Evolutionary conservation across 106 monocot genomes (phyloP).

Genomic region (Dendrobium officinale): DNA sequence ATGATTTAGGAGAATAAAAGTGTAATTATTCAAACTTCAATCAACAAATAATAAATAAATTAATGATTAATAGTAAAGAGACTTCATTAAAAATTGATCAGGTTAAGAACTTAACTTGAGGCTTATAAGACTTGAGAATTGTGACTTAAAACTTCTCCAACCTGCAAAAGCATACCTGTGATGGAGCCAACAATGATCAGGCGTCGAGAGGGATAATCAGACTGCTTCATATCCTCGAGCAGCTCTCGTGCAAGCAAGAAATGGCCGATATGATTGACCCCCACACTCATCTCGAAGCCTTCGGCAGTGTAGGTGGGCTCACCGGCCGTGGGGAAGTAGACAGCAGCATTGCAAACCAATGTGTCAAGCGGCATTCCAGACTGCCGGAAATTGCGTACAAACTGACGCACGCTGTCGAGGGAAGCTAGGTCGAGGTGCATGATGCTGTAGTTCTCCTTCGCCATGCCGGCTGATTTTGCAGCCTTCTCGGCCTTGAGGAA

Average conservation of each 20-base stretch:
- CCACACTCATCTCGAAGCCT: constrained; percentile 93
- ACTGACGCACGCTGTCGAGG: constrained; percentile 85
- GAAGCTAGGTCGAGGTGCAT: constrained; percentile 97
- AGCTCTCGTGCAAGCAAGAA: constrained; percentile 72
- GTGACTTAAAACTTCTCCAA: no score
- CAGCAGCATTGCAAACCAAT: constrained; percentile 89
- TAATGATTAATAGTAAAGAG: no score
- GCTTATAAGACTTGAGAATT: no score
- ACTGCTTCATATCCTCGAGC: constrained; percentile 50
- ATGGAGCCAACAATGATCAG: constrained; percentile 96
- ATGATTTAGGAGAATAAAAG: no score
- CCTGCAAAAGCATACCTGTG: constrained; percentile 38
- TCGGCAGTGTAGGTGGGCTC: constrained; percentile 86
- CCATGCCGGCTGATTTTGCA: constrained; percentile 80
- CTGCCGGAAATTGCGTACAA: constrained; percentile 45
- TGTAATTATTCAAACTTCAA: no score
- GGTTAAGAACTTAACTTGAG: no score
- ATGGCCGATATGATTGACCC: constrained; percentile 87
- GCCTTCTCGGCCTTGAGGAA: constrained; percentile 93
- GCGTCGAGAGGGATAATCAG: constrained; percentile 73
- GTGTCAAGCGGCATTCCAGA: constrained; percentile 57
- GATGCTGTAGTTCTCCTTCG: constrained; percentile 66
- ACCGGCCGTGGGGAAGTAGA: constrained; percentile 77
- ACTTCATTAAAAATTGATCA: no score
- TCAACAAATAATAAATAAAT: no score